Base-by-base conservation (phyloP, 2,329 filamentous ascomycete species). In the Fonsecaea monophora region DNA sequence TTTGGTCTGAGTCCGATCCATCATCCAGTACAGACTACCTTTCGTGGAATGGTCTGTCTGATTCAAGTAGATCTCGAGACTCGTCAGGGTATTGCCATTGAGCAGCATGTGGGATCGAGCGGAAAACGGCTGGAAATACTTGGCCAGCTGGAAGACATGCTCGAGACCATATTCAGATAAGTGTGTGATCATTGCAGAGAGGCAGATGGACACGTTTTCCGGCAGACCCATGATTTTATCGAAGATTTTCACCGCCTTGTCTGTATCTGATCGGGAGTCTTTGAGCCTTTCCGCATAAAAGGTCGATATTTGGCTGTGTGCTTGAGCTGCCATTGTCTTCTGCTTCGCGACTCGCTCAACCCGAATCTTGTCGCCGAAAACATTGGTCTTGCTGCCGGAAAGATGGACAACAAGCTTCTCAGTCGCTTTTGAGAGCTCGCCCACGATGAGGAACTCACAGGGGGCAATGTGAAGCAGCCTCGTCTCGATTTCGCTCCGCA, bases 61-160 rank as follows among this genome's bases (percentile, higher is more conserved):
- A 72, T 99, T 99, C 68, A 94, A 91, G 76, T 97, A 99, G 1
- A 99, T 92, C 77, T 99, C 95, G 12, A 99, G 85, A 74, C 92
- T 97, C 57, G 92, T 94, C 42, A 99, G 82, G 0, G 94, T 97
- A 62, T 97, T 99, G 53, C 94, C 95, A 75, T 96, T 97, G 67
- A 99, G 83, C 3, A 98, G 83, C 95, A 99, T 98, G 75, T 98
- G 94, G 13, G 94, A 94, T 42, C 94, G 85, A 7, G 94, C 92
- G 73, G 92, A 97, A 80, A 99, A 99, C 1, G 93, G 92, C 73
- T 97, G 90, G 75, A 99, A 99, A 80, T 98, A 97, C 74, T 96
- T 97, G 1, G 95, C 98, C 53, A 99, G 82, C 74, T 97, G 91
- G 73, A 99, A 97, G 61, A 99, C 92, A 81, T 98, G 93, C 77